These are phyloP conservation scores for Pichia deserticola DNA, from an alignment of 805 yeast genomes.

Conservation along the genomic window DNA sequence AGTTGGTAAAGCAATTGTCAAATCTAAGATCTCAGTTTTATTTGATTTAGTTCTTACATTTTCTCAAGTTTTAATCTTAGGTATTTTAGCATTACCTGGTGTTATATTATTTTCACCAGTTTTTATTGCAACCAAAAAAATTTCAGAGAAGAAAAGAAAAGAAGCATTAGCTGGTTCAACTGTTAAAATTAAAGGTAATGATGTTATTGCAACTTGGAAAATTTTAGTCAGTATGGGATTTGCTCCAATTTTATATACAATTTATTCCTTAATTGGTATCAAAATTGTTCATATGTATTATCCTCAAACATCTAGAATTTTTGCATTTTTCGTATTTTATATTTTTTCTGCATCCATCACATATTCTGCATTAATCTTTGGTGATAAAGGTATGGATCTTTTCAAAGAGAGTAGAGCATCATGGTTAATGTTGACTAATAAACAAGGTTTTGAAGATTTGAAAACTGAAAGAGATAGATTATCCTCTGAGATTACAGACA, in stretches of 20 bases:
- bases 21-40: slow-evolving; percentile 19
- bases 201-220: slow-evolving; percentile 97
- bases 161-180: slow-evolving; percentile 80
- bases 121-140: slow-evolving; percentile 65
- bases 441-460: slow-evolving; percentile 49
- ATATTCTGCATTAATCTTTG: slow-evolving; percentile 83
- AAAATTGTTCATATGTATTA: slow-evolving; percentile 24
- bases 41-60: slow-evolving; percentile 20
- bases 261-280: slow-evolving; percentile 64
- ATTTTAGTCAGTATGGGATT: slow-evolving; percentile 80
- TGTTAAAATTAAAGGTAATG: slow-evolving; percentile 87
- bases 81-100: slow-evolving; percentile 80
- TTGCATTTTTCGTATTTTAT: slow-evolving; percentile 42
- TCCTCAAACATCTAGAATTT: slow-evolving; percentile 16
- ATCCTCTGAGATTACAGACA: slow-evolving; percentile 66
- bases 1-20: slow-evolving; percentile 39
- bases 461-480: slow-evolving; percentile 55
- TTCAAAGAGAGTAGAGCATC: slow-evolving; percentile 79
- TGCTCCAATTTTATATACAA: slow-evolving; percentile 78
- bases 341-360: slow-evolving; percentile 66
- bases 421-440: slow-evolving; percentile 54
- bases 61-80: slow-evolving; percentile 46
- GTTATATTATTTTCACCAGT: slow-evolving; percentile 80
- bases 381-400: slow-evolving; percentile 90
- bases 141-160: slow-evolving; percentile 65